A percentile compares a stretch with the other conserved stretches of the same genome.
phyloP scores from a whole-genome alignment of 768 basidiomycete species.

The Xerocomellus chrysenteron region DNA sequence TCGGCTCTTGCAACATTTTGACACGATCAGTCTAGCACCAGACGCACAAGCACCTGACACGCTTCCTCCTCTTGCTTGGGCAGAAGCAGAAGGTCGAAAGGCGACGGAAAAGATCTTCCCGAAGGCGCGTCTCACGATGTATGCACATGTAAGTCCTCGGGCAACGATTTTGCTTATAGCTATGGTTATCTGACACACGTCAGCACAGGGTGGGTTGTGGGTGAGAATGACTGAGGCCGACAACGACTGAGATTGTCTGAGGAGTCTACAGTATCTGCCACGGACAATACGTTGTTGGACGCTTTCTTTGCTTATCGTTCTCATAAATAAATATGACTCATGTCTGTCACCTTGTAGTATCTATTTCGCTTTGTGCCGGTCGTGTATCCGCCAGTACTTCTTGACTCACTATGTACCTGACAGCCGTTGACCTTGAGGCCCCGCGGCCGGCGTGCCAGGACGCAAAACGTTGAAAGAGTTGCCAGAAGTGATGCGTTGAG shows the following conservation, averaged over 20 bases:
- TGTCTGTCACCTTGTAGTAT: background rate
- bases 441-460: too few relatives aligned
- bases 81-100: slow-evolving; percentile 43
- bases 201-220: slow-evolving; percentile 53
- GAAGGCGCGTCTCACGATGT: slow-evolving; percentile 56
- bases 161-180: background rate
- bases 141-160: slow-evolving; percentile 37
- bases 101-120: slow-evolving; percentile 37
- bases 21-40: slow-evolving; percentile 44
- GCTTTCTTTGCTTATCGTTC: background rate
- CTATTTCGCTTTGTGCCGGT: background rate
- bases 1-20: slow-evolving; percentile 60
- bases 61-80: slow-evolving; percentile 49
- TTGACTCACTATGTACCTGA: background rate
- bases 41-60: slow-evolving; percentile 46
- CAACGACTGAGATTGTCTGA: slow-evolving; percentile 19
- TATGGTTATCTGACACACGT: background rate
- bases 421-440: too few relatives aligned
- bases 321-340: background rate
- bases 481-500: too few relatives aligned
- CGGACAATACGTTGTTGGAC: background rate
- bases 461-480: too few relatives aligned
- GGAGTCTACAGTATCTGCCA: too few relatives aligned
- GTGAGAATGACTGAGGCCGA: slow-evolving; percentile 37
- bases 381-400: background rate